Evolutionary conservation across 192 early-diverging fungal species (phyloP).

Genomic region (Globomyces pollinis-pini): DNA sequence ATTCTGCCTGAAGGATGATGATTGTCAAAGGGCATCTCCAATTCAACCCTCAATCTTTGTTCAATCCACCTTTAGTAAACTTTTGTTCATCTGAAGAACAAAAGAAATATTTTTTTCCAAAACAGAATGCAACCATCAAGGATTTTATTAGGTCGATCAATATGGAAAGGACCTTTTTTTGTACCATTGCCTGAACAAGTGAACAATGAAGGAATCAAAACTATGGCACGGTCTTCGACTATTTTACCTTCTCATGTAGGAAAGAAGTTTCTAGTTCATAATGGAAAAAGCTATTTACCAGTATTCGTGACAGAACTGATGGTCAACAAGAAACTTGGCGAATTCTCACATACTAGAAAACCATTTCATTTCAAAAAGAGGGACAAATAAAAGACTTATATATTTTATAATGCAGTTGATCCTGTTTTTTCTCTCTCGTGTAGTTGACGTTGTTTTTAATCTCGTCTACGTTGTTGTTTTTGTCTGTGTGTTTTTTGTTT

Average conservation of each 20-base stretch:
- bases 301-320: conserved; percentile 83
- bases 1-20: too few species aligned
- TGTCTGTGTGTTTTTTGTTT: too few species aligned
- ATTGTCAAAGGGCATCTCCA: too few species aligned
- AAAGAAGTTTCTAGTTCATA: conserved; percentile 76
- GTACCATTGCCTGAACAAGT: conserved; percentile 5
- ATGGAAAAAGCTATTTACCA: conserved; percentile 83
- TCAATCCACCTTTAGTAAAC: too few species aligned
- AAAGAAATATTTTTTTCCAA: not conserved
- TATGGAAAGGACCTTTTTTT: conserved; percentile 47
- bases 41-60: too few species aligned
- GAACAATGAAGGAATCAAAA: conserved; percentile 33
- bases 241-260: conserved; percentile 88
- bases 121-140: not conserved
- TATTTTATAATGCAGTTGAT: too few species aligned
- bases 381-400: conserved; percentile 9
- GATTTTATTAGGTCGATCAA: not conserved
- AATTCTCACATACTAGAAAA: conserved; percentile 87
- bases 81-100: too few species aligned
- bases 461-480: too few species aligned
- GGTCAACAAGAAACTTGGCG: conserved; percentile 90
- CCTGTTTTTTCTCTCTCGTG: too few species aligned
- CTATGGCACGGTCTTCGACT: conserved; percentile 72
- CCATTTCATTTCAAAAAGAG: conserved; percentile 56
- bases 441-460: too few species aligned